A percentile compares a stretch with the other conserved stretches of the same genome.
Conservation (phyloP, 2,329 filamentous ascomycete genomes). For the Pseudogymnoascus sp. region DNA sequence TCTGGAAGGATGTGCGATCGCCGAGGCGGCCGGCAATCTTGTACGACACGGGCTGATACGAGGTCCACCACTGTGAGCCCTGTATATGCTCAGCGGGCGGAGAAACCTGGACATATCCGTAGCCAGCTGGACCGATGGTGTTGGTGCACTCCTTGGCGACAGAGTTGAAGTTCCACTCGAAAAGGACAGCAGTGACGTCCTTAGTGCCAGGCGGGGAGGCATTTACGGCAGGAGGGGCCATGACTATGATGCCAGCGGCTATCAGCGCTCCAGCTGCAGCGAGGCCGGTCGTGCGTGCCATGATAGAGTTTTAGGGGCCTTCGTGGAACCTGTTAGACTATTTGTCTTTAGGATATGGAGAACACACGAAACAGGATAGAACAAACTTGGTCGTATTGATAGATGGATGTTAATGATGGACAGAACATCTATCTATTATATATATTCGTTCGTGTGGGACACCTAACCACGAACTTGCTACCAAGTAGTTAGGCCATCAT, state of each 20-base stretch:
- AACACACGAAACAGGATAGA: not conserved
- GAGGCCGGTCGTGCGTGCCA: not conserved
- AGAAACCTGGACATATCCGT: not conserved
- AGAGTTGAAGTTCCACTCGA: conserved; percentile 3
- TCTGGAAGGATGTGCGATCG: not conserved
- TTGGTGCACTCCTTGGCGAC: conserved; percentile 4
- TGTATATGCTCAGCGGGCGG: not conserved
- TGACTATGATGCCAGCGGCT: not conserved
- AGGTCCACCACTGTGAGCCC: conserved; percentile 3
- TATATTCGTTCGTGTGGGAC: not conserved
- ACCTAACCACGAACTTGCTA: not conserved
- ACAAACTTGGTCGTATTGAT: not conserved
- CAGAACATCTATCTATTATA: not conserved
- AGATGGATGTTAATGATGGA: not conserved
- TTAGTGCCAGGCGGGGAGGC: not conserved
- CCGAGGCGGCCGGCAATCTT: conserved; percentile 1
- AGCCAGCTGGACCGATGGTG: not conserved
- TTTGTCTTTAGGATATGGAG: not conserved
- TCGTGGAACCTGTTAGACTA: not conserved
- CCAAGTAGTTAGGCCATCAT: not conserved
- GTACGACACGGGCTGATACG: not conserved
- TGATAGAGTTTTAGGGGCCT: not conserved
- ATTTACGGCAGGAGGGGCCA: not conserved
- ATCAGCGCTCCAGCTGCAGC: not conserved
- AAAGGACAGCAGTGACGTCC: not conserved